Conservation (phyloP, 164 flowering plant genomes). For the Berberis thunbergii region DNA sequence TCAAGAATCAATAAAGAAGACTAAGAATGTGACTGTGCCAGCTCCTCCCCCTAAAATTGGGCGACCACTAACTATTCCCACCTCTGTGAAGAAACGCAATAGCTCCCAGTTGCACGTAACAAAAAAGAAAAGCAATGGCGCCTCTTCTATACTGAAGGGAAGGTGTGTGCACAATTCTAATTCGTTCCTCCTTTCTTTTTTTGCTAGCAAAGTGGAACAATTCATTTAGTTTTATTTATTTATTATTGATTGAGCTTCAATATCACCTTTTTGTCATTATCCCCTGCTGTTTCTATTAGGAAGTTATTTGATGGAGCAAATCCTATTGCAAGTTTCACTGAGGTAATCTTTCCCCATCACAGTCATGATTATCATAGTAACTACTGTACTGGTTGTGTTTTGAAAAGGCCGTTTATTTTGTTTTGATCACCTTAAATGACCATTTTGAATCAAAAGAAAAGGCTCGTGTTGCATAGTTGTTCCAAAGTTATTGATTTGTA, state of each 20-base stretch:
- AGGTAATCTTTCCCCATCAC: too few species aligned
- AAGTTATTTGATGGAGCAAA: conserved; percentile 5
- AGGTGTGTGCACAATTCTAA: background rate
- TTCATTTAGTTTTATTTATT: background rate
- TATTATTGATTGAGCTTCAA: too few species aligned
- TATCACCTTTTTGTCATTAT: too few species aligned
- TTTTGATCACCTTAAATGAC: too few species aligned
- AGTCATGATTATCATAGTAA: too few species aligned
- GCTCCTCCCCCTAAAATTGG: background rate
- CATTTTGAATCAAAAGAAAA: too few species aligned
- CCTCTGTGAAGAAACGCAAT: background rate
- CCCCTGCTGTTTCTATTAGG: background rate
- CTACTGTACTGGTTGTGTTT: too few species aligned
- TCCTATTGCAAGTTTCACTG: background rate
- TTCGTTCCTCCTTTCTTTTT: background rate
- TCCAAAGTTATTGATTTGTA: too few species aligned
- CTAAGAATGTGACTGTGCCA: background rate
- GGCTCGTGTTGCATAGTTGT: too few species aligned
- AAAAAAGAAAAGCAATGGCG: background rate
- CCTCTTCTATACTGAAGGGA: background rate
- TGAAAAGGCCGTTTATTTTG: too few species aligned
- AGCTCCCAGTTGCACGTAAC: background rate
- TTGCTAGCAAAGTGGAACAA: background rate
- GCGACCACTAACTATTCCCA: background rate
- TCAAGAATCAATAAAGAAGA: conserved; percentile 4